Evolutionary conservation across 352 stramenopile species (phyloP), one percentile per base, ranked within the genome.

Genomic region (Phytopythium helicoides): DNA sequence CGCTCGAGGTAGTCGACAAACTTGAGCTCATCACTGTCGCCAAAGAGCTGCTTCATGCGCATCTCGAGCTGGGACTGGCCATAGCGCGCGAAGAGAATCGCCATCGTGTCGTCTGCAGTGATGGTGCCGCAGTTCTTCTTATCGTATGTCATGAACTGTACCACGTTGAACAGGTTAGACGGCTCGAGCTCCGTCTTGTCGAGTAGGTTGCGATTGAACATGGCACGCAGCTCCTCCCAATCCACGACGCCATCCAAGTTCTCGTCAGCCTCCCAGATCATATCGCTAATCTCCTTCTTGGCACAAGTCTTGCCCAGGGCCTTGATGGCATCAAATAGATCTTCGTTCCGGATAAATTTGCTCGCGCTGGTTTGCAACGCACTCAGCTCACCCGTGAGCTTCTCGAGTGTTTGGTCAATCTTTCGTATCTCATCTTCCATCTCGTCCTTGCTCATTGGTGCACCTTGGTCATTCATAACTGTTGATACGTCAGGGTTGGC

Each of bases 201-300:
- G 33, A 96, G 81, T 25, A 98, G 73, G 58, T 98, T 99, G 34
- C 96, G 81, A 58, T 98, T 95, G 72, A 98, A 99, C 84, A 98
- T 99, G 53, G 96, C 71, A 50, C 88, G 83, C 42, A 99, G 89
- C 67, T 99, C 95, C 8, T 98, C 89, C 89, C 91, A 98, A 68
- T 97, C 91, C 39, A 98, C 82, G 34, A 83, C 79, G 22, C 87
- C 92, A 68, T 99, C 96, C 39, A 98, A 59, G 65, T 99, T 98
- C 62, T 99, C 95, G 67, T 99, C 96, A 14, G 97, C 95, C 71
- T 99, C 96, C 96, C 96, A 99, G 59, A 99, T 98, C 86, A 99
- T 98, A 54, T 98, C 93, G 48, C 92, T 90, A 44, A 98, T 95
- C 63, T 98, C 94, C 68, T 97, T 97, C 75, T 98, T 97, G 8